A percentile compares a stretch with the other conserved stretches of the same genome.
These are phyloP conservation scores for Chalciporus chontae DNA, from an alignment of 768 basidiomycete species.

Conservation along the genomic window DNA sequence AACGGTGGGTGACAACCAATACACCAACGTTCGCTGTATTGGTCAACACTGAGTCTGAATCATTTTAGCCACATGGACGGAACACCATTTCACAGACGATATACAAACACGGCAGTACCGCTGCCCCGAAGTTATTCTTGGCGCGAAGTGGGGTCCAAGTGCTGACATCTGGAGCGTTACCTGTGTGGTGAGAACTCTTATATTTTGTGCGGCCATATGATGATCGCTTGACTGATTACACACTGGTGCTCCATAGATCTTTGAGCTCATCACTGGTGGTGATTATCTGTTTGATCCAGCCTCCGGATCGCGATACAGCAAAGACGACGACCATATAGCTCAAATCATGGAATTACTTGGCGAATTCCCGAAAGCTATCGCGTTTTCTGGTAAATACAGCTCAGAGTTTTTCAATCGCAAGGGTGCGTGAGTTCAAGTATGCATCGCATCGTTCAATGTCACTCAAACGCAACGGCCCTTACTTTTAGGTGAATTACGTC, in stretches of 20 bases:
- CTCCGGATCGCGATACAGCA: slow-evolving; percentile 90
- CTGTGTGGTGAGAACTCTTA: slow-evolving; percentile 66
- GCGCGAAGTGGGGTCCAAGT: slow-evolving; percentile 92
- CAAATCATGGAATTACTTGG: slow-evolving; percentile 97
- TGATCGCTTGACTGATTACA: neutral
- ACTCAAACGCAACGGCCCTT: slow-evolving; percentile 6
- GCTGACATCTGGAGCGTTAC: slow-evolving; percentile 98
- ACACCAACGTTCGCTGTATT: neutral
- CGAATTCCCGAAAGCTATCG: slow-evolving; percentile 79
- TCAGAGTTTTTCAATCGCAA: slow-evolving; percentile 95
- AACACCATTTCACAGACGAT: slow-evolving; percentile 98
- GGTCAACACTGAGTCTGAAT: neutral
- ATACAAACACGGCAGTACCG: slow-evolving; percentile 98
- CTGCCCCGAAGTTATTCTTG: slow-evolving; percentile 95
- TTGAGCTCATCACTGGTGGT: slow-evolving; percentile 93
- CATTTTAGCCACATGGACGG: slow-evolving; percentile 71
- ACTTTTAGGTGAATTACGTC: slow-evolving; percentile 72
- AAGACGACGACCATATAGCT: slow-evolving; percentile 96
- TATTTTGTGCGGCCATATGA: neutral
- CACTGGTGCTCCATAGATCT: slow-evolving; percentile 50
- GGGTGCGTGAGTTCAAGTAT: slow-evolving; percentile 48
- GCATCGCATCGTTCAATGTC: neutral
- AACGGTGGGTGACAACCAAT: slow-evolving; percentile 58
- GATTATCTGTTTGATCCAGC: slow-evolving; percentile 99
- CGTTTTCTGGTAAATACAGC: slow-evolving; percentile 89